phyloP scores from a whole-genome alignment of 306 rosid species.

The Corylus americana region DNA sequence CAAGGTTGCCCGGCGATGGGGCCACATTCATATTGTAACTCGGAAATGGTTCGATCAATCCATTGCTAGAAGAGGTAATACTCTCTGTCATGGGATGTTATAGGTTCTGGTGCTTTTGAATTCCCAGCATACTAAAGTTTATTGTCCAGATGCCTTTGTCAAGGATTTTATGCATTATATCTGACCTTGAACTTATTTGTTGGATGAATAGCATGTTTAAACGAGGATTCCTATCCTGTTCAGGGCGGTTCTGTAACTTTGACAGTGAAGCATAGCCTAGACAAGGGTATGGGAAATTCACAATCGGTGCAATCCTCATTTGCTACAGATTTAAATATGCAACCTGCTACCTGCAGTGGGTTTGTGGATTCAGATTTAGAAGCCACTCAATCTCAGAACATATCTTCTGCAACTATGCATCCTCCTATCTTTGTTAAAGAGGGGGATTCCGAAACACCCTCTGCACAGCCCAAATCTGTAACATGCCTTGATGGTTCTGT shows the following conservation, averaged over 20 bases:
- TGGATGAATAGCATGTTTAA: constrained; percentile 64
- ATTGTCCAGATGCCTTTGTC: constrained; percentile 10
- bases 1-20: constrained; percentile 88
- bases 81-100: constrained; percentile 8
- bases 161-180: constrained; percentile 19
- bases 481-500: constrained; percentile 52
- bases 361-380: constrained; percentile 55
- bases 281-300: constrained; percentile 47
- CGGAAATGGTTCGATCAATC: constrained; percentile 91
- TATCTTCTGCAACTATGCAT: constrained; percentile 36
- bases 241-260: constrained; percentile 55
- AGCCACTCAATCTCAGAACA: constrained; percentile 54
- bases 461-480: constrained; percentile 42
- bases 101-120: constrained; percentile 25
- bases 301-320: constrained; percentile 56
- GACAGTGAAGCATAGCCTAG: constrained; percentile 58
- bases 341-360: constrained; percentile 43
- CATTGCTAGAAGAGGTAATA: constrained; percentile 71
- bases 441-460: constrained; percentile 45
- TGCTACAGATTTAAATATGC: constrained; percentile 48
- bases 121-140: constrained; percentile 8
- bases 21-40: constrained; percentile 70
- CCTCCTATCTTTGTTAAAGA: constrained; percentile 45
- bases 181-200: constrained; percentile 34
- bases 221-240: constrained; percentile 85